Conservation (phyloP, 352 stramenopile genomes). For the Hyaloperonospora brassicae region DNA sequence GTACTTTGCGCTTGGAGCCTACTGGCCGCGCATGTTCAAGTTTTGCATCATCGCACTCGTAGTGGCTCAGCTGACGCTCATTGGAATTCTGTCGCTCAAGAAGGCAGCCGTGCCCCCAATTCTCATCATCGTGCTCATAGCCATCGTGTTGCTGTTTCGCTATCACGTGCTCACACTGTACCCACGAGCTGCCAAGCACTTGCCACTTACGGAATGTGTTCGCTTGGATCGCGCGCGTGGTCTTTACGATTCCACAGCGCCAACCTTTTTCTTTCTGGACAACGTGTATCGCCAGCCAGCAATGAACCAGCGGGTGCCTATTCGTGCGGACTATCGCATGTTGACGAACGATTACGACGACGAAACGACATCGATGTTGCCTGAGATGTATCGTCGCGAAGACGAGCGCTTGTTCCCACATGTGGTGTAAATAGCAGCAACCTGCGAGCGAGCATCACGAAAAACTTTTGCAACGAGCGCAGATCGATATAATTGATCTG, state of each 20-base stretch:
- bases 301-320: conserved; percentile 42
- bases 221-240: conserved; percentile 38
- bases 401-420: conserved; percentile 40
- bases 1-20: conserved; percentile 52
- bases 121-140: conserved; percentile 25
- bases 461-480: no score
- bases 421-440: background rate
- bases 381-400: conserved; percentile 29
- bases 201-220: conserved; percentile 54
- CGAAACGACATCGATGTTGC: conserved; percentile 30
- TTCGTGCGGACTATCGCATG: conserved; percentile 58
- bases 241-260: conserved; percentile 18
- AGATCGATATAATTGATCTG: no score
- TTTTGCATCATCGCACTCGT: conserved; percentile 72
- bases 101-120: conserved; percentile 35
- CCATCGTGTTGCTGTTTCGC: conserved; percentile 50
- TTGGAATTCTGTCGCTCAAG: conserved; percentile 77
- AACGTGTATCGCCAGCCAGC: conserved; percentile 65
- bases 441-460: no score
- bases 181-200: conserved; percentile 45
- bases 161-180: conserved; percentile 52
- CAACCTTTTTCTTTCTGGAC: conserved; percentile 55
- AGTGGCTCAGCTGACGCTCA: conserved; percentile 63
- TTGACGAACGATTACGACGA: conserved; percentile 32
- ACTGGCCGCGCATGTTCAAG: conserved; percentile 66